Conservation (phyloP, 2,329 filamentous ascomycete species). For the Pseudonectria buxi region DNA sequence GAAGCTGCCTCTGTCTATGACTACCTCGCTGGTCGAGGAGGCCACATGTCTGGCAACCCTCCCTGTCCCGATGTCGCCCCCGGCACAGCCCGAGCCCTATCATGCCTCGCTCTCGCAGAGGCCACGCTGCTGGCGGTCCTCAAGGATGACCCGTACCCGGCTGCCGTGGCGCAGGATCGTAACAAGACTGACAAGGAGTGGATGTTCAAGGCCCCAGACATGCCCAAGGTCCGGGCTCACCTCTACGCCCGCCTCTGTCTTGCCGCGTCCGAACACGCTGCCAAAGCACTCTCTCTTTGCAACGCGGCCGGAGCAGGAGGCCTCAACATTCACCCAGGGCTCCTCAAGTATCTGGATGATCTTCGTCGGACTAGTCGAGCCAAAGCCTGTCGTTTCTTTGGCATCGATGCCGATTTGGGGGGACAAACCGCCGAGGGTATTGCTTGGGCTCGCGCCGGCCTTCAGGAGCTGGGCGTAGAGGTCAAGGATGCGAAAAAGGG, state of each 20-base stretch:
- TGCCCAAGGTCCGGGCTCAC: constrained; percentile 82
- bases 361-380: constrained; percentile 68
- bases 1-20: constrained; percentile 73
- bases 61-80: constrained; percentile 50
- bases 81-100: constrained; percentile 47
- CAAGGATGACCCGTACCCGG: constrained; percentile 91
- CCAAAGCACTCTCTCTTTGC: constrained; percentile 55
- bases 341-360: constrained; percentile 70
- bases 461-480: constrained; percentile 65
- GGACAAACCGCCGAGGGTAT: constrained; percentile 79
- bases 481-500: constrained; percentile 46
- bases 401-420: constrained; percentile 76
- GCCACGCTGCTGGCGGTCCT: constrained; percentile 83
- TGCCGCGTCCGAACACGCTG: constrained; percentile 80
- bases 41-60: constrained; percentile 31
- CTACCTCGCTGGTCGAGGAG: constrained; percentile 56
- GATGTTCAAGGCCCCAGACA: constrained; percentile 89
- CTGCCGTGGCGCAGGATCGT: constrained; percentile 70
- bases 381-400: constrained; percentile 85
- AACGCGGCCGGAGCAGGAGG: constrained; percentile 30
- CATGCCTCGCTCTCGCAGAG: constrained; percentile 70
- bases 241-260: constrained; percentile 84
- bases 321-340: constrained; percentile 54
- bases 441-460: constrained; percentile 75
- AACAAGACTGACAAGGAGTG: constrained; percentile 84